phyloP scores from a whole-genome alignment of 176 grass and related monocot genomes.

The Zoysia pacifica region DNA sequence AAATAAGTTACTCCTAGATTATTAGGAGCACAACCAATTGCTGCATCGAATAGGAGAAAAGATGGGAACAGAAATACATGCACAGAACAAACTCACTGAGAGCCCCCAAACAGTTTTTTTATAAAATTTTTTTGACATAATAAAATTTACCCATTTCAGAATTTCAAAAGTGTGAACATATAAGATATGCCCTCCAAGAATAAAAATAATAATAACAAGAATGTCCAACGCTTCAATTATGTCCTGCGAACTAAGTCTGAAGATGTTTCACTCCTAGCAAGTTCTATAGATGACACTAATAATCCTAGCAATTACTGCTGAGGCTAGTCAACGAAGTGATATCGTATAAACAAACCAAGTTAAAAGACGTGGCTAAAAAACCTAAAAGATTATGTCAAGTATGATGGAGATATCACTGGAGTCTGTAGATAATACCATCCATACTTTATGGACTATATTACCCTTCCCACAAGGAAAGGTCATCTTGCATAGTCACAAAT shows the following conservation, averaged over 20 bases:
- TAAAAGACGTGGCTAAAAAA: background rate
- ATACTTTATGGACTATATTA: background rate
- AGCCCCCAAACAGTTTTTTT: background rate
- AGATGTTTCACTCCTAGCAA: background rate
- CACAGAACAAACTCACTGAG: background rate
- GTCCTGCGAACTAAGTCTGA: background rate
- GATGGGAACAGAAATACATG: slow-evolving; percentile 1
- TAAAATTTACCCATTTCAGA: background rate
- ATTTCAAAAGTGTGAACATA: background rate
- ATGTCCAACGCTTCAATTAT: background rate
- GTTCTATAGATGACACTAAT: background rate
- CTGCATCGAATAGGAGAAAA: background rate
- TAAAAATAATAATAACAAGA: too few relatives aligned
- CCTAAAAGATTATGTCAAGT: background rate
- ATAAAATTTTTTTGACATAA: background rate
- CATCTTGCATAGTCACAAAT: background rate
- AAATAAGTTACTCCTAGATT: background rate
- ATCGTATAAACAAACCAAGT: background rate
- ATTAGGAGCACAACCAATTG: background rate
- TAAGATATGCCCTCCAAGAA: background rate
- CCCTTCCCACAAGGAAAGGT: background rate
- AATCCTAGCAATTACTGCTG: background rate
- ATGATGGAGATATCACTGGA: background rate
- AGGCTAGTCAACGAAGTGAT: background rate
- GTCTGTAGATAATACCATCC: background rate